A percentile compares a stretch with the other conserved stretches of the same genome.
Evolutionary conservation across 177 flowering plant species (phyloP).

Genomic region (Tripterygium wilfordii): DNA sequence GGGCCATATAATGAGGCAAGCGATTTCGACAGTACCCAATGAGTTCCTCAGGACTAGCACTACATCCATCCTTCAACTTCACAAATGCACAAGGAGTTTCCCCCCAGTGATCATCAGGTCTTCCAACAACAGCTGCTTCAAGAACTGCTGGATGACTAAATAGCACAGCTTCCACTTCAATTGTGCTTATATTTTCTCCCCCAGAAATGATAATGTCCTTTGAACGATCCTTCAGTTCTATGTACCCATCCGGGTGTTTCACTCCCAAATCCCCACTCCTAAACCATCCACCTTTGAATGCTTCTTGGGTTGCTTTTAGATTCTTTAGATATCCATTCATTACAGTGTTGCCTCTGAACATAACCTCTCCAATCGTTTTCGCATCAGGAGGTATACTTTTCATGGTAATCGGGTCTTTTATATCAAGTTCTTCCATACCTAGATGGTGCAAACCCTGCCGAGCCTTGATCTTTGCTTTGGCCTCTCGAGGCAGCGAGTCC

Average conservation of each 20-base stretch:
- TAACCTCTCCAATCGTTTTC: conserved; percentile 35
- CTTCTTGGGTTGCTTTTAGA: conserved; percentile 23
- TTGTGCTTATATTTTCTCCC: conserved; percentile 40
- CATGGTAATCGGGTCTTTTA: conserved; percentile 31
- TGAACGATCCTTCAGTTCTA: conserved; percentile 34
- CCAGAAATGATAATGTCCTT: conserved; percentile 44
- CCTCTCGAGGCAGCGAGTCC: conserved; percentile 22
- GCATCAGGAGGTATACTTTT: conserved; percentile 29
- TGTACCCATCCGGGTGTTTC: conserved; percentile 35
- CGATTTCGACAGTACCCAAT: conserved; percentile 18
- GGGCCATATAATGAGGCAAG: conserved; percentile 35
- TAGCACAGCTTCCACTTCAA: conserved; percentile 35
- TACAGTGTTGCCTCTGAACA: conserved; percentile 43
- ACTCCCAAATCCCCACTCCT: conserved; percentile 37
- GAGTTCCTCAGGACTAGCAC: conserved; percentile 17
- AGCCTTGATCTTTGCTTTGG: conserved; percentile 26
- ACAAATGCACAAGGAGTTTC: conserved; percentile 44
- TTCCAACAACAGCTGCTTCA: conserved; percentile 40
- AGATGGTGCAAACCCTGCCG: conserved; percentile 36
- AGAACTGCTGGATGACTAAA: conserved; percentile 32
- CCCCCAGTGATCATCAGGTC: conserved; percentile 39
- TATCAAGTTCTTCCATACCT: conserved; percentile 32
- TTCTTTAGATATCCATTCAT: conserved; percentile 38
- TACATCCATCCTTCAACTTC: conserved; percentile 27
- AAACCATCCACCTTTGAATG: conserved; percentile 35